phyloP scores from a whole-genome alignment of 441 rosid genomes.

The Adansonia madagascariensis region DNA sequence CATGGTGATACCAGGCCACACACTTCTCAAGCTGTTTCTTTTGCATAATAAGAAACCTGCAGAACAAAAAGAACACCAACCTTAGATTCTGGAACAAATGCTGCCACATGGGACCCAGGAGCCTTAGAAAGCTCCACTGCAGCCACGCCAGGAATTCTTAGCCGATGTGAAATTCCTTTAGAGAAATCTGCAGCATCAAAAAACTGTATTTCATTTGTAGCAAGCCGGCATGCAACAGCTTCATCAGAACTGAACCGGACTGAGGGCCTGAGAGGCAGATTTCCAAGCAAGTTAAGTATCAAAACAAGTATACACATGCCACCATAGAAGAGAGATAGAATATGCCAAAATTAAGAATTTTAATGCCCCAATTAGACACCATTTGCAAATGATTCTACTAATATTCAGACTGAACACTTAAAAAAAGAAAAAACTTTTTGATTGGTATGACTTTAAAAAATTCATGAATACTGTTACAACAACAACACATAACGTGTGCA shows the following conservation, averaged over 20 bases:
- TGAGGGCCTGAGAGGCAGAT: slow-evolving; percentile 66
- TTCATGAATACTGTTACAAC: background rate
- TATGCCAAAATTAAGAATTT: background rate
- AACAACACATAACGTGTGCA: background rate
- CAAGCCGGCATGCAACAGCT: slow-evolving; percentile 77
- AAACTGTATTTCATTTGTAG: slow-evolving; percentile 86
- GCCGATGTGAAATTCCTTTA: slow-evolving; percentile 60
- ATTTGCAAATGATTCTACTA: background rate
- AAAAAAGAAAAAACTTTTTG: background rate
- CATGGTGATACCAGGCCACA: background rate
- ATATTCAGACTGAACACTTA: background rate
- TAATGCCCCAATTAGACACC: background rate
- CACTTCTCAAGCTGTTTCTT: background rate
- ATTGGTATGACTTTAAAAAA: background rate
- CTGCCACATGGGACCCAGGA: slow-evolving; percentile 84
- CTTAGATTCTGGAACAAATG: slow-evolving; percentile 90
- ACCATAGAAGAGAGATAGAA: background rate
- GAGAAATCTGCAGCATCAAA: slow-evolving; percentile 80
- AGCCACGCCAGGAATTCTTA: slow-evolving; percentile 77
- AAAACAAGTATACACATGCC: background rate
- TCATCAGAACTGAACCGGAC: slow-evolving; percentile 79
- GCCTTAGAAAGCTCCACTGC: slow-evolving; percentile 74
- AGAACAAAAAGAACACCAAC: slow-evolving; percentile 38
- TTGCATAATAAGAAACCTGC: slow-evolving; percentile 9
- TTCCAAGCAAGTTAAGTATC: slow-evolving; percentile 24